These are phyloP conservation scores for Penicillium sp. DNA, from an alignment of 2,329 filamentous ascomycete genomes.

Conservation along the genomic window DNA sequence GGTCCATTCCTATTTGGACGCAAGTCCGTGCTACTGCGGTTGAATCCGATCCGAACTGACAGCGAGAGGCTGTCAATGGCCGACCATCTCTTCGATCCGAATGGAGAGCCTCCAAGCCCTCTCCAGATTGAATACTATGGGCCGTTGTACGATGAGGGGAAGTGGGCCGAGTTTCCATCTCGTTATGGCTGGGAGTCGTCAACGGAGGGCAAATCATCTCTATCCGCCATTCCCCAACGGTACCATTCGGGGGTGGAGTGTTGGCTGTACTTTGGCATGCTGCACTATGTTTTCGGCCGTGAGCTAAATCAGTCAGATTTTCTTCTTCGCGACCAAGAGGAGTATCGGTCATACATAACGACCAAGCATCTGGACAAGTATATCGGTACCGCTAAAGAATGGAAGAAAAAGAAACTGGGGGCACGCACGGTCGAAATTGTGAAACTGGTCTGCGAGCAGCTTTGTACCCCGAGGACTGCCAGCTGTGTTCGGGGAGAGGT, in stretches of 20 bases:
- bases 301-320: conserved; percentile 12
- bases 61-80: background rate
- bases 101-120: background rate
- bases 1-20: too few species aligned
- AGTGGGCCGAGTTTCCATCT: too few species aligned
- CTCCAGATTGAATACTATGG: background rate
- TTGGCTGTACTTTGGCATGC: conserved; percentile 15
- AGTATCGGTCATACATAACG: conserved; percentile 3
- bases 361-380: conserved; percentile 11
- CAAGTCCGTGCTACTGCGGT: too few species aligned
- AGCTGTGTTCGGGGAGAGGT: background rate
- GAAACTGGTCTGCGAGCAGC: conserved; percentile 8
- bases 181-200: background rate
- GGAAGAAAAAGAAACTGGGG: conserved; percentile 11
- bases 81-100: background rate
- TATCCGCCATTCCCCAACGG: background rate
- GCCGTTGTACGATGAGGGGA: background rate
- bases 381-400: conserved; percentile 8
- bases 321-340: background rate
- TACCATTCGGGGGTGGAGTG: conserved; percentile 5
- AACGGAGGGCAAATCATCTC: background rate
- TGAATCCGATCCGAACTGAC: too few species aligned
- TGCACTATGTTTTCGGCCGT: conserved; percentile 9
- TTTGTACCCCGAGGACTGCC: background rate
- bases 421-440: conserved; percentile 9